Evolutionary conservation across 106 monocot genomes (phyloP).

Genomic region (Xerophyta viscosa): DNA sequence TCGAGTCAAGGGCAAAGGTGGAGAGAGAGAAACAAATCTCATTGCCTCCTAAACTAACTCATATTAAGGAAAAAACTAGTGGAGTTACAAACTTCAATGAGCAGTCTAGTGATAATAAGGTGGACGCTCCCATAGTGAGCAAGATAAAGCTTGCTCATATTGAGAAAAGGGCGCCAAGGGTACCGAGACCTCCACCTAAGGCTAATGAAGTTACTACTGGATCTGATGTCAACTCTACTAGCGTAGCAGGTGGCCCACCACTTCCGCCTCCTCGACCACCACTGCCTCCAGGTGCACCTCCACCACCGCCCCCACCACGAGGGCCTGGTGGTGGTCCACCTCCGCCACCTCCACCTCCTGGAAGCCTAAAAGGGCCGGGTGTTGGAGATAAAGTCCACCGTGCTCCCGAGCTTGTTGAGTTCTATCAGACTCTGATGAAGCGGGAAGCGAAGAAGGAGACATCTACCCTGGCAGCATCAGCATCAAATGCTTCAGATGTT

Average conservation of each 20-base stretch:
- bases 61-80: constrained; percentile 57
- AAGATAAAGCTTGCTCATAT: constrained; percentile 77
- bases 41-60: constrained; percentile 64
- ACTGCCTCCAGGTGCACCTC: constrained; percentile 20
- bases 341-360: constrained; percentile 55
- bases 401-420: constrained; percentile 88
- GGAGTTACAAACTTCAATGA: constrained; percentile 12
- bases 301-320: constrained; percentile 37
- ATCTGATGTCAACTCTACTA: constrained; percentile 10
- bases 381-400: constrained; percentile 67
- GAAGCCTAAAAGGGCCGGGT: constrained; percentile 25
- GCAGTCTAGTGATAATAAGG: constrained; percentile 23
- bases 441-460: constrained; percentile 72
- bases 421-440: constrained; percentile 95
- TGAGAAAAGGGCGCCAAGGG: constrained; percentile 76
- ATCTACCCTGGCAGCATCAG: constrained; percentile 16
- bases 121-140: constrained; percentile 39
- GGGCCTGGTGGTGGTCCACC: constrained; percentile 27
- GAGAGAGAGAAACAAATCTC: constrained; percentile 19
- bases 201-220: constrained; percentile 6
- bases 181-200: constrained; percentile 71
- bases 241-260: constrained; percentile 16
- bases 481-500: constrained; percentile 46
- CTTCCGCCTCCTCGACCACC: constrained; percentile 23
- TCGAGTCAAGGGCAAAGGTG: constrained; percentile 17